Conservation (phyloP, 257 asterid genomes). For the Plectranthus barbatus region DNA sequence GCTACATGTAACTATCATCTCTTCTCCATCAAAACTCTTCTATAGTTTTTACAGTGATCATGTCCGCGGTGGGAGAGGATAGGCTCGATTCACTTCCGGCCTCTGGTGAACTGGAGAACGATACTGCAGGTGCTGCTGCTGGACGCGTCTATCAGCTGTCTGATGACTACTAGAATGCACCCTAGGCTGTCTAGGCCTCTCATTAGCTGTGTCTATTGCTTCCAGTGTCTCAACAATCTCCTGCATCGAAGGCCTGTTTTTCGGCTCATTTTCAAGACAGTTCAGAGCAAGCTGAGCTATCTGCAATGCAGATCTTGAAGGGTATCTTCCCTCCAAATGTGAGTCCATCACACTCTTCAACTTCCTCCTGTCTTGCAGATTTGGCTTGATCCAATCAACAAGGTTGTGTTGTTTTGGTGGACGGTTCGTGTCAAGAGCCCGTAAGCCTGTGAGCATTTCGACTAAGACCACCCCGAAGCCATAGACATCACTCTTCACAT, state of each 20-base stretch:
- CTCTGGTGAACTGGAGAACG: conserved; percentile 47
- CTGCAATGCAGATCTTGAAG: conserved; percentile 43
- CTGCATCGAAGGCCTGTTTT: conserved; percentile 58
- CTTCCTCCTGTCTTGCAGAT: conserved; percentile 41
- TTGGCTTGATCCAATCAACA: conserved; percentile 69
- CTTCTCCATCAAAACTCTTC: background rate
- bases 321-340: conserved; percentile 53
- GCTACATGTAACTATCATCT: too few species aligned
- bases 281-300: conserved; percentile 50
- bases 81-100: conserved; percentile 23
- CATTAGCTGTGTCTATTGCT: conserved; percentile 26
- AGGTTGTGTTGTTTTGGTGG: conserved; percentile 42
- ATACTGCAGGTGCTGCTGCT: conserved; percentile 34
- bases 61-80: conserved; percentile 24
- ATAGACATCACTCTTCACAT: conserved; percentile 68
- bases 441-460: conserved; percentile 61
- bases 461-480: conserved; percentile 65
- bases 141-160: conserved; percentile 15
- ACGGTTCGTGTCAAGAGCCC: conserved; percentile 47
- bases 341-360: conserved; percentile 53
- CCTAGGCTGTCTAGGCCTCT: conserved; percentile 34
- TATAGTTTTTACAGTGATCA: background rate
- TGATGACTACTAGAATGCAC: conserved; percentile 19
- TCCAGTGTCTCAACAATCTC: conserved; percentile 44
- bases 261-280: conserved; percentile 52